These are phyloP conservation scores for Eutrema japonicum DNA, from an alignment of 345 rosid genomes.

Conservation along the genomic window DNA sequence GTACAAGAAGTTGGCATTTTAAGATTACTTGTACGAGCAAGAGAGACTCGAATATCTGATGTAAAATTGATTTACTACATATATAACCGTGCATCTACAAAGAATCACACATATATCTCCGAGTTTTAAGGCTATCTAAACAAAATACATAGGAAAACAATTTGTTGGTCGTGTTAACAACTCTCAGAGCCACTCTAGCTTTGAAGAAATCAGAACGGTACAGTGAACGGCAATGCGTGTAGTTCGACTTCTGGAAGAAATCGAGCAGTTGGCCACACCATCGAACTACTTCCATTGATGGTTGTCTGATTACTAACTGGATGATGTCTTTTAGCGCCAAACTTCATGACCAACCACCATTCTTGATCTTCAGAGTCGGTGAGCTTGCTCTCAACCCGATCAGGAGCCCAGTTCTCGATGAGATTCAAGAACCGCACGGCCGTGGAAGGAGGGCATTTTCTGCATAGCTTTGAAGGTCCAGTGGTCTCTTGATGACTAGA, in stretches of 20 bases:
- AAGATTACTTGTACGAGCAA: not conserved
- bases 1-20: not conserved
- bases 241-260: conserved; percentile 51
- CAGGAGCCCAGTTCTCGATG: conserved; percentile 54
- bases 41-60: not conserved
- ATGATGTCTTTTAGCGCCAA: conserved; percentile 15
- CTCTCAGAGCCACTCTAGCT: not conserved
- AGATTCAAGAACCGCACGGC: conserved; percentile 41
- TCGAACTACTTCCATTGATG: conserved; percentile 14
- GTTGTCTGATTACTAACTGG: conserved; percentile 20
- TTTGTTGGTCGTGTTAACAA: conserved; percentile 14
- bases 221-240: conserved; percentile 57
- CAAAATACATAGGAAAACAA: conserved; percentile 17
- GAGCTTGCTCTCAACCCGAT: conserved; percentile 30
- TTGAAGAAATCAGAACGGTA: conserved; percentile 48
- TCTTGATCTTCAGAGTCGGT: conserved; percentile 42
- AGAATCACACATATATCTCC: conserved; percentile 14
- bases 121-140: conserved; percentile 11
- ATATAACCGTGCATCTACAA: conserved; percentile 9
- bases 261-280: conserved; percentile 43
- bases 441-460: conserved; percentile 38
- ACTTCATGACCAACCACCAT: conserved; percentile 41
- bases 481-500: conserved; percentile 9
- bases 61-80: conserved; percentile 9
- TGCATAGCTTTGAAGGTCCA: conserved; percentile 27